Conservation (phyloP, 306 rosid genomes). For the Clitoria ternatea region DNA sequence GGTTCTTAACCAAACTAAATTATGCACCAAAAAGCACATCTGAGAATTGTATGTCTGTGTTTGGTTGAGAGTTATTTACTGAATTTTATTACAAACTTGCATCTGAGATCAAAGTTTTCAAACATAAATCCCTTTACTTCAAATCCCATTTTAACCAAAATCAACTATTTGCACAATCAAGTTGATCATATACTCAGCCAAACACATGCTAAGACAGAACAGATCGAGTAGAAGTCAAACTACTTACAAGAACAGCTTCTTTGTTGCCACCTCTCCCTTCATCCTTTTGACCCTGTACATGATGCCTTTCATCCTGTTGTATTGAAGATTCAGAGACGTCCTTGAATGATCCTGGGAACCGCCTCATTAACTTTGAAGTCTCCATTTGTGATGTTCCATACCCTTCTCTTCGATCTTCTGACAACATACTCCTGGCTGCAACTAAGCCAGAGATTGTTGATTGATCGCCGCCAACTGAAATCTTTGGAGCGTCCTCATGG, state of each 20-base stretch:
- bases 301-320: conserved; percentile 62
- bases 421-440: conserved; percentile 71
- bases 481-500: conserved; percentile 69
- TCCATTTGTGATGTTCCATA: conserved; percentile 65
- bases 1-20: not conserved
- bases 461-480: conserved; percentile 64
- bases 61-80: not conserved
- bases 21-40: not conserved
- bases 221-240: not conserved
- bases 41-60: not conserved
- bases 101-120: not conserved
- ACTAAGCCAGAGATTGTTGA: conserved; percentile 69
- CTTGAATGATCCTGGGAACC: conserved; percentile 92
- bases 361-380: conserved; percentile 62
- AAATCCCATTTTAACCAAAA: not conserved
- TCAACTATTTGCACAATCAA: not conserved
- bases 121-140: not conserved
- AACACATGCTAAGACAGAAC: not conserved
- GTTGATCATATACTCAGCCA: not conserved
- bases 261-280: conserved; percentile 57
- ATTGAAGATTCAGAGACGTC: conserved; percentile 58
- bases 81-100: not conserved
- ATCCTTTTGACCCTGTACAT: conserved; percentile 46
- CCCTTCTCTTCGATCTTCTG: conserved; percentile 76
- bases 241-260: conserved; percentile 74